These are phyloP conservation scores for Lasiodiplodia sp. DNA, from an alignment of 2,329 filamentous ascomycete genomes.

Conservation along the genomic window DNA sequence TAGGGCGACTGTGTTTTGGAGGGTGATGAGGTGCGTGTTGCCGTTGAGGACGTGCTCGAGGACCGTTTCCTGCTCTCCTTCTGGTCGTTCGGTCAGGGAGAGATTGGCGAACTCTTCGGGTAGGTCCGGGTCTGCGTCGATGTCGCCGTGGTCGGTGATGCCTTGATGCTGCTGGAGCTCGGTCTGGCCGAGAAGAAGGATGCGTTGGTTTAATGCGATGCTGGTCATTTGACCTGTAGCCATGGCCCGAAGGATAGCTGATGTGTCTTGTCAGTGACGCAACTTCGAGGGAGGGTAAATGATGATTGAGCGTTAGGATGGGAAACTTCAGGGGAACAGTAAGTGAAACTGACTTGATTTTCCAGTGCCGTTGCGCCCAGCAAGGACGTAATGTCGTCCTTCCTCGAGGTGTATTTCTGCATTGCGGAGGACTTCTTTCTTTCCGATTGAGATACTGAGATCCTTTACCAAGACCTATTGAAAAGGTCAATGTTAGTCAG, in stretches of 20 bases:
- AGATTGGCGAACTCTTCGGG: not conserved
- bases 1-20: constrained; percentile 3
- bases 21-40: not conserved
- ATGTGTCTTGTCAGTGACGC: not conserved
- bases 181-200: constrained; percentile 48
- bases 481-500: constrained; percentile 31
- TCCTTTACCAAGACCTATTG: constrained; percentile 65
- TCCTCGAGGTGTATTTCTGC: constrained; percentile 76
- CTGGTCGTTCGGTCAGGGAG: not conserved
- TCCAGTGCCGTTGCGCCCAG: constrained; percentile 82
- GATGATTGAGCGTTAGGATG: not conserved
- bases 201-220: constrained; percentile 46
- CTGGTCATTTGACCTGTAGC: constrained; percentile 81
- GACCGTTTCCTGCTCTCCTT: not conserved
- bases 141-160: constrained; percentile 18
- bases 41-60: constrained; percentile 10
- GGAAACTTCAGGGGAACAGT: not conserved
- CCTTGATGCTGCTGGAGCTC: not conserved
- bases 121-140: not conserved
- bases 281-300: not conserved
- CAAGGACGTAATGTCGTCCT: constrained; percentile 76
- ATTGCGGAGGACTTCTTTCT: constrained; percentile 71
- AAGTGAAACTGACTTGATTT: constrained; percentile 71
- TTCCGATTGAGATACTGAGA: constrained; percentile 70
- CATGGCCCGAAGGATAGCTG: constrained; percentile 76